Conservation (phyloP, 2,329 filamentous ascomycete species). For the Fusarium compactum region DNA sequence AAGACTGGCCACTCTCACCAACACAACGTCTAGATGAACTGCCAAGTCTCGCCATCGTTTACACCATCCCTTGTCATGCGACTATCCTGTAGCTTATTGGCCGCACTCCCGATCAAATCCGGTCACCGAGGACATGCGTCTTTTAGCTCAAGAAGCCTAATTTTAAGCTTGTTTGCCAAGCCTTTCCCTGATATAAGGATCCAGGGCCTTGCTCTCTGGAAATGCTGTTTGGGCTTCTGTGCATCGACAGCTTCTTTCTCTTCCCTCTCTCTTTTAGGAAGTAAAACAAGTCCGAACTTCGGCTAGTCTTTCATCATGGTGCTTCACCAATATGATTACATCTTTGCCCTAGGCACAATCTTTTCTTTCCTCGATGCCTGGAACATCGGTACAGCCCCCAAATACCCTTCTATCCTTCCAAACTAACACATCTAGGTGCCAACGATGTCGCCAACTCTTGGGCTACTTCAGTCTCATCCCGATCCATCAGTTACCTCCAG, state of each 20-base stretch:
- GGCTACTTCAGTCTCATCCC: conserved; percentile 79
- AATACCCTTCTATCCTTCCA: background rate
- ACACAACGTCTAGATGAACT: background rate
- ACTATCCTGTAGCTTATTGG: background rate
- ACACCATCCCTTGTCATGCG: background rate
- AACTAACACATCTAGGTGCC: conserved; percentile 36
- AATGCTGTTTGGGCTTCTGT: background rate
- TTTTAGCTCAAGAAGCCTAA: conserved; percentile 40
- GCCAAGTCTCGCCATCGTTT: conserved; percentile 23
- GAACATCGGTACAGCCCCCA: conserved; percentile 65
- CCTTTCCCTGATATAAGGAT: conserved; percentile 40
- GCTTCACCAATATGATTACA: conserved; percentile 68
- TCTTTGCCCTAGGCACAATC: conserved; percentile 73
- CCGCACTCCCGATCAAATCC: background rate
- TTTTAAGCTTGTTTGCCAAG: conserved; percentile 48
- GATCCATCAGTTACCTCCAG: conserved; percentile 71
- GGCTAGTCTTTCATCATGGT: conserved; percentile 32
- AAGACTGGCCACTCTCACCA: conserved; percentile 8
- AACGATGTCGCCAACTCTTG: conserved; percentile 81
- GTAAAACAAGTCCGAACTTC: conserved; percentile 15
- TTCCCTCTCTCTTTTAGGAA: conserved; percentile 32
- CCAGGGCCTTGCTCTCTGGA: background rate
- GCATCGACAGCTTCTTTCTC: conserved; percentile 23
- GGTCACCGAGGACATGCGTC: conserved; percentile 13
- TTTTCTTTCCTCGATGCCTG: conserved; percentile 74